Conservation (phyloP, 768 basidiomycete species). For the Boletus subparvulus region DNA sequence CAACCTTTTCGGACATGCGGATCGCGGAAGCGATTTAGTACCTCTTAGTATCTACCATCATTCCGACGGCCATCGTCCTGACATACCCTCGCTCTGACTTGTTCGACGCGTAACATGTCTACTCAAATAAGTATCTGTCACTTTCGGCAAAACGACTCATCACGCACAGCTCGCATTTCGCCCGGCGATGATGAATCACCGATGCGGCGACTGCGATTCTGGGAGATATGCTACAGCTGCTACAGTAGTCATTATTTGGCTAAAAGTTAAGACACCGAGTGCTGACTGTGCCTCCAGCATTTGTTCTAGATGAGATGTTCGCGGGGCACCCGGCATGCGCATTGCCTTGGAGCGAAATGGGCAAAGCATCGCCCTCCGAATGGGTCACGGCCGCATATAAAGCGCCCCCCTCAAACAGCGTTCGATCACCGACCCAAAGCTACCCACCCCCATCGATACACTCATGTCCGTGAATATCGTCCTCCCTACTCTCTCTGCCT, state of each 20-base stretch:
- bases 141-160: no score
- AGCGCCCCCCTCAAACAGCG: neutral
- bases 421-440: neutral
- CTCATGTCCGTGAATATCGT: conserved; percentile 32
- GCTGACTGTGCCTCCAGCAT: neutral
- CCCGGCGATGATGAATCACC: neutral
- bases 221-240: neutral
- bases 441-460: neutral
- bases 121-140: neutral
- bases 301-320: no score
- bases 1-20: neutral
- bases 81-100: no score
- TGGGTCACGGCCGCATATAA: conserved; percentile 10
- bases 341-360: neutral
- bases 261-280: conserved; percentile 10
- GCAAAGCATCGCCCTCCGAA: neutral
- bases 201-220: neutral
- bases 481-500: conserved; percentile 42
- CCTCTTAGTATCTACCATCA: neutral
- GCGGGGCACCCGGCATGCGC: neutral
- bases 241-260: neutral
- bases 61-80: neutral
- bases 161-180: no score
- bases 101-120: no score
- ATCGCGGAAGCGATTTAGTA: neutral